These are phyloP conservation scores for Phaeodactylum tricornutum DNA, from an alignment of 108 stramenopile species.

Conservation along the genomic window DNA sequence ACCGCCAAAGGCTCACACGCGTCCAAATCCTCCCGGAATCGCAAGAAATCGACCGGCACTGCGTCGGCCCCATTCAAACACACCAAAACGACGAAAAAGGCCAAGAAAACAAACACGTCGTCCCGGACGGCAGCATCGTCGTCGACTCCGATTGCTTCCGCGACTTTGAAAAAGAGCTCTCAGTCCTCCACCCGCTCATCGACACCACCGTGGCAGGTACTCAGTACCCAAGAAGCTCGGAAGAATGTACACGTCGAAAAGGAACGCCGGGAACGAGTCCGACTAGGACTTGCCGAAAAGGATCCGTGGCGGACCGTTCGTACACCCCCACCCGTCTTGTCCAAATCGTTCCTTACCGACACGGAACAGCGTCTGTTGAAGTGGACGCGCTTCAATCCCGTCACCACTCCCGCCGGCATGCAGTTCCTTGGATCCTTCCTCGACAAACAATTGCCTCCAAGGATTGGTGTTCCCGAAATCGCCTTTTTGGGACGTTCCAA, in stretches of 20 bases:
- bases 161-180: background rate
- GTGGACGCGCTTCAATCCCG: conserved; percentile 67
- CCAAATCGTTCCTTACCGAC: conserved; percentile 34
- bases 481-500: conserved; percentile 90
- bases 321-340: conserved; percentile 17
- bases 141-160: background rate
- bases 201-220: conserved; percentile 74
- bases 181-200: too few relatives aligned
- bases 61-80: too few relatives aligned
- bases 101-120: background rate
- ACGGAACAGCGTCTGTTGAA: conserved; percentile 40
- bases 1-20: too few relatives aligned
- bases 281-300: conserved; percentile 24
- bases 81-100: background rate
- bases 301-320: conserved; percentile 7
- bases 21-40: too few relatives aligned
- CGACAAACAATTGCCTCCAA: conserved; percentile 46
- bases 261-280: conserved; percentile 42
- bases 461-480: conserved; percentile 77
- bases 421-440: conserved; percentile 49
- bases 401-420: conserved; percentile 25
- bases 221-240: conserved; percentile 49
- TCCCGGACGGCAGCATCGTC: background rate
- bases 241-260: conserved; percentile 54
- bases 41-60: too few relatives aligned